Conservation (phyloP, 805 yeast species). For the Maudiozyma bulderi region DNA sequence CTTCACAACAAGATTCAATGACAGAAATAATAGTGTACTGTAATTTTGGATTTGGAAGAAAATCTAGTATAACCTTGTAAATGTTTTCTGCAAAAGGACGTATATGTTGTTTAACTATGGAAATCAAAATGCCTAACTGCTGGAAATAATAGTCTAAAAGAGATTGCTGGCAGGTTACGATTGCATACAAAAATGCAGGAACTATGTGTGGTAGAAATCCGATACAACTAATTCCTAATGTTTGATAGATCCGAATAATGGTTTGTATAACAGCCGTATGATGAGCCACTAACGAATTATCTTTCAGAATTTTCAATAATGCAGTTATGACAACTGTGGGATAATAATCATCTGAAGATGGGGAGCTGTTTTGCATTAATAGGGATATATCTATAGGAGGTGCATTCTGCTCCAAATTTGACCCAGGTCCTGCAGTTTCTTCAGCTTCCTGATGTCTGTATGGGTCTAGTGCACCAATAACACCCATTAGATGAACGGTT, state of each 20-base stretch:
- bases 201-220: slow-evolving; percentile 76
- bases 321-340: slow-evolving; percentile 88
- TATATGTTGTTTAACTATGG: slow-evolving; percentile 80
- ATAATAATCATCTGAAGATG: slow-evolving; percentile 81
- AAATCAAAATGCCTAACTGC: slow-evolving; percentile 66
- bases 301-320: slow-evolving; percentile 71
- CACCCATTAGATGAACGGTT: slow-evolving; percentile 79
- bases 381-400: slow-evolving; percentile 82
- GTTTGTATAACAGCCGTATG: slow-evolving; percentile 88
- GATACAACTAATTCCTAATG: slow-evolving; percentile 78
- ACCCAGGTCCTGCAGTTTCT: slow-evolving; percentile 41
- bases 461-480: slow-evolving; percentile 90
- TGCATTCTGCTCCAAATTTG: slow-evolving; percentile 61
- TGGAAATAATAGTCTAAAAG: slow-evolving; percentile 79
- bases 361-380: slow-evolving; percentile 85
- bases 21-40: slow-evolving; percentile 69
- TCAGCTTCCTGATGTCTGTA: slow-evolving; percentile 86
- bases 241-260: slow-evolving; percentile 77
- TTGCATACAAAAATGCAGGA: slow-evolving; percentile 73
- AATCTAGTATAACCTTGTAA: slow-evolving; percentile 60
- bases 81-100: slow-evolving; percentile 69
- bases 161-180: slow-evolving; percentile 64
- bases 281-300: slow-evolving; percentile 69
- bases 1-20: slow-evolving; percentile 69
- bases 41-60: slow-evolving; percentile 47